Evolutionary conservation across 176 grass and related monocot species (phyloP).

Genomic region (Cocos nucifera): DNA sequence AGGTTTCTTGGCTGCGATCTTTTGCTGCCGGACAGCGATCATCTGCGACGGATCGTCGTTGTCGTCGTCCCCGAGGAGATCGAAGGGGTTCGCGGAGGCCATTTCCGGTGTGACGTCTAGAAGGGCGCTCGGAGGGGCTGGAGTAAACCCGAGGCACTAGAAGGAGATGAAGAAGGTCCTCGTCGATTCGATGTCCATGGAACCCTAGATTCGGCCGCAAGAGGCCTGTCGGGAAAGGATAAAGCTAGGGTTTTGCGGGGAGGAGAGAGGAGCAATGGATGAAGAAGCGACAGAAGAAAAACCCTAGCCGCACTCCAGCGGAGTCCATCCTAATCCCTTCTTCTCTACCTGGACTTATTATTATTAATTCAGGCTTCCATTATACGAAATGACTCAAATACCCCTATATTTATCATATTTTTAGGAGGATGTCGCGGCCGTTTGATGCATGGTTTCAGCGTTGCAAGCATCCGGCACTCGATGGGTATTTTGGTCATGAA

Average conservation of each 20-base stretch:
- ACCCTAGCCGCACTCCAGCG: constrained; percentile 50
- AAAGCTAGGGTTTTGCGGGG: constrained; percentile 23
- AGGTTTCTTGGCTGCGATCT: constrained; percentile 35
- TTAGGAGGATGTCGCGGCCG: no score
- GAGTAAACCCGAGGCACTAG: constrained; percentile 6
- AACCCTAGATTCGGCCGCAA: neutral
- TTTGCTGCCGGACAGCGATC: constrained; percentile 53
- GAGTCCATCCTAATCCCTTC: neutral
- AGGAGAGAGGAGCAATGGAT: constrained; percentile 3
- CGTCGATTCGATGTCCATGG: constrained; percentile 27
- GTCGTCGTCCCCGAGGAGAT: constrained; percentile 75
- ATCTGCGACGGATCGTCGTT: constrained; percentile 54
- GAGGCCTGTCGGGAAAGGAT: neutral
- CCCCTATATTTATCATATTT: no score
- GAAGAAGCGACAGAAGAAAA: constrained; percentile 23
- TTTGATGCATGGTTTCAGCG: no score
- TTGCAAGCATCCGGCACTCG: no score
- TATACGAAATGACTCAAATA: no score
- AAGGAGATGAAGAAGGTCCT: constrained; percentile 7
- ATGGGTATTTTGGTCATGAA: no score
- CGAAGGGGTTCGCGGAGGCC: constrained; percentile 54
- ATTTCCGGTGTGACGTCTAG: constrained; percentile 20
- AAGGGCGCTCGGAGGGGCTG: neutral
- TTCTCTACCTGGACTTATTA: no score
- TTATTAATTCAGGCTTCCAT: no score